Evolutionary conservation across 225 moss, liverwort and hornwort species (phyloP).

Genomic region (Thuidium tamariscinum): DNA sequence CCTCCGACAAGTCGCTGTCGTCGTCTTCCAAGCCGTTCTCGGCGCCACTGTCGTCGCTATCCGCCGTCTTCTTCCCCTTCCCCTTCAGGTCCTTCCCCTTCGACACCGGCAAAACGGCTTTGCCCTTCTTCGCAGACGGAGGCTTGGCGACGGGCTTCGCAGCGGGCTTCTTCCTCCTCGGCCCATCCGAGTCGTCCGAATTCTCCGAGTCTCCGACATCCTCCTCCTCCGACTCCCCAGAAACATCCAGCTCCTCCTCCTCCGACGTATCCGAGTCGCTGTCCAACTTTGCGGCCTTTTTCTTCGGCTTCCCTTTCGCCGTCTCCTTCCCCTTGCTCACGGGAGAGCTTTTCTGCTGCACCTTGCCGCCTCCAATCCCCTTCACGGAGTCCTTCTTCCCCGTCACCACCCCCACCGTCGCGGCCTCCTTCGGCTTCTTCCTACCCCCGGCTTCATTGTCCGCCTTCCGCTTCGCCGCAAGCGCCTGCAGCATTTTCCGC

Average conservation of each 20-base stretch:
- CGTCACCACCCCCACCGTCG: not conserved
- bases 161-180: constrained; percentile 9
- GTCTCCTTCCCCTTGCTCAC: constrained; percentile 29
- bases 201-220: constrained; percentile 33
- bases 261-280: constrained; percentile 26
- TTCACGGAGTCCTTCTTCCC: constrained; percentile 13
- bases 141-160: constrained; percentile 17
- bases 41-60: constrained; percentile 17
- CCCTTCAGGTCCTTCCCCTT: constrained; percentile 38
- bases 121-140: constrained; percentile 28
- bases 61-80: constrained; percentile 42
- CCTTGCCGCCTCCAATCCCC: constrained; percentile 10
- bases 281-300: constrained; percentile 31
- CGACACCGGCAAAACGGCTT: not conserved
- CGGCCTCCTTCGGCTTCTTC: constrained; percentile 34
- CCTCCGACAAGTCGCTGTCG: constrained; percentile 51
- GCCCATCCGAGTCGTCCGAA: constrained; percentile 7
- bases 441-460: constrained; percentile 28
- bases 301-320: constrained; percentile 21
- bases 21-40: constrained; percentile 37
- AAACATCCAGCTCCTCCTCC: constrained; percentile 34
- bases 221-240: constrained; percentile 34
- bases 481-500: constrained; percentile 56
- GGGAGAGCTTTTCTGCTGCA: constrained; percentile 9
- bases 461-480: constrained; percentile 54